Evolutionary conservation across 305 asterid species (phyloP), one percentile per base, ranked within the genome.

Genomic region (Petunia hybrid): DNA sequence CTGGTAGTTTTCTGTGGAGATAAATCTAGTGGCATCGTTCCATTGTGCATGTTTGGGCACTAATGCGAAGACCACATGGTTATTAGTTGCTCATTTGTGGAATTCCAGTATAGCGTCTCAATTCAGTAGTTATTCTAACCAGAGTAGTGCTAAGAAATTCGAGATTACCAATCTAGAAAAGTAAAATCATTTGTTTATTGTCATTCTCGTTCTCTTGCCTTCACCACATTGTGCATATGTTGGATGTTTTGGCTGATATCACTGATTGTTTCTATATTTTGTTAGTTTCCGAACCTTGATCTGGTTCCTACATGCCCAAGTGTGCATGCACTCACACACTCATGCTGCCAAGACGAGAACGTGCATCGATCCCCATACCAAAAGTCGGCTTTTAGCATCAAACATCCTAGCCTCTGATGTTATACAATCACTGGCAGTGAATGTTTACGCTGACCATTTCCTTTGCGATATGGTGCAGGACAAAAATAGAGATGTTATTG

Each of bases 401-500:
- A 36, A 38, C 63, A 53, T 51, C 64, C n/a, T 10, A 35, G 64
- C 22, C 79, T 69, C 4, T 0, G 31, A 48, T 48, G 51, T 10
- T 5, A 46, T 46, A 22, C 31, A 22, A 22, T 22, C 31, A 22
- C 31, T 22, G 13, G 5, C n/a, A n/a, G n/a, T n/a, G n/a, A n/a
- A n/a, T n/a, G n/a, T 13, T 70, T 68, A 53, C 8, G 1, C n/a
- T 82, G 45, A 36, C 31, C 13, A 42, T 74, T 16, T 56, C 57
- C 79, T 83, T 84, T 80, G 74, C 71, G 16, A 71, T 71, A 40
- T 82, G 78, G 71, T 76, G 84, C 91, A 94, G 98, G 97, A 94
- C 82, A 94, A 94, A 84, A 94, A 94, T 86, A 92, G 98, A 86
- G 98, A 94, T 82, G 97, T 91, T 1, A 92, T 92, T 36, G 92